phyloP scores from a whole-genome alignment of 2,329 filamentous ascomycete genomes.

The Xylaria sp. region DNA sequence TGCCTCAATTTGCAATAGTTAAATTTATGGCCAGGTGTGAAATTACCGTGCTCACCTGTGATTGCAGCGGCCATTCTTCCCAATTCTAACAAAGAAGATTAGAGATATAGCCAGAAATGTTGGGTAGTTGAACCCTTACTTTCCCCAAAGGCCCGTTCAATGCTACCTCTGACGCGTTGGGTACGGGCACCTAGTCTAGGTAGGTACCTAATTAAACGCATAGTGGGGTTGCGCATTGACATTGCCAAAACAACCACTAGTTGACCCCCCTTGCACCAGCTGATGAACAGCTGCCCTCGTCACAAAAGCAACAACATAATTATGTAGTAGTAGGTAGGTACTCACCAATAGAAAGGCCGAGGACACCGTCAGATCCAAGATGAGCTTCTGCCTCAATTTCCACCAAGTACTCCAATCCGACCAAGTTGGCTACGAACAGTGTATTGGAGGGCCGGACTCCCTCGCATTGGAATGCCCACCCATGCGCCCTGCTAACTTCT shows the following conservation, averaged over 20 bases:
- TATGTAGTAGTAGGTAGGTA: neutral
- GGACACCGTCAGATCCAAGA: constrained; percentile 13
- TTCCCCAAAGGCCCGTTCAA: neutral
- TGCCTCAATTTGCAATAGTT: neutral
- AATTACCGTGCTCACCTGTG: constrained; percentile 6
- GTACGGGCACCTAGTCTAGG: too few relatives aligned
- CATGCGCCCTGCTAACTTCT: constrained; percentile 37
- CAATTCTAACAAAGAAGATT: neutral
- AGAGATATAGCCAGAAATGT: too few relatives aligned
- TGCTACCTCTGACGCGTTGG: neutral
- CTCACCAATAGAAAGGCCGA: constrained; percentile 21
- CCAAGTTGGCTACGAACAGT: constrained; percentile 21
- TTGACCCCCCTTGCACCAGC: neutral
- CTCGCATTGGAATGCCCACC: constrained; percentile 38
- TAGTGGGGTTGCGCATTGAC: neutral
- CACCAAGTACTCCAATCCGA: constrained; percentile 29
- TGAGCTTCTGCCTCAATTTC: constrained; percentile 34
- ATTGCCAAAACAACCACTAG: neutral
- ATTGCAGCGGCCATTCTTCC: constrained; percentile 7
- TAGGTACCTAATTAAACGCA: too few relatives aligned
- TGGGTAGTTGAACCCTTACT: neutral
- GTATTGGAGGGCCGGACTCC: constrained; percentile 33
- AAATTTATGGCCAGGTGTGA: neutral
- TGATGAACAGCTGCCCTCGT: neutral
- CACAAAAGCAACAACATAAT: neutral